Evolutionary conservation across 140 eudicot species (phyloP), one percentile per base, ranked within the genome.

Genomic region (Flaveria floridana): DNA sequence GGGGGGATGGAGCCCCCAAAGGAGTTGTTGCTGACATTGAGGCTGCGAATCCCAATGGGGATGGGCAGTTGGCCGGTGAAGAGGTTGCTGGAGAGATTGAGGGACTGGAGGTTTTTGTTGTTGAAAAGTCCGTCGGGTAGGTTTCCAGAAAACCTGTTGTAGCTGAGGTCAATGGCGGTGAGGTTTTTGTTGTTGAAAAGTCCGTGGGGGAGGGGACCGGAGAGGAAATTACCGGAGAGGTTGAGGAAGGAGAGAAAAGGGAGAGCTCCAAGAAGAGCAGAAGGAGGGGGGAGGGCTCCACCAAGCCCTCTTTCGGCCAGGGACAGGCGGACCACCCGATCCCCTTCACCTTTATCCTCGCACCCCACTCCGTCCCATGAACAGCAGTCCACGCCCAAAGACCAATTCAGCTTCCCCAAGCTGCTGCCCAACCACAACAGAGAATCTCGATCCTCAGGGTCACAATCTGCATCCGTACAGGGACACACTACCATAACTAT

Each of bases 341-440:
- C 70, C 1, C 48, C 47, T 42, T 44, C 50, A 9, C 37, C 37
- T 1, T 14, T 1, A 0, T 37, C 51, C 65, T 71, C 84, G 30
- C 89, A 82, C 15, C 21, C 21, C 9, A 82, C 48, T 21, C 87
- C 87, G 6, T 79, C 85, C 87, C 89, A 85, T 34, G 19, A 48
- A 68, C 89, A 85, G 65, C 85, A 79, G 30, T 81, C 82, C 16
- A 42, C 23, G 37, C 30, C 47, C 19, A 70, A 34, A 0, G 75
- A 51, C 81, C 87, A 83, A 25, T 62, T 68, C 2, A 72, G 51
- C 3, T 2, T 18, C 20, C 65, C 9, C 16, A 70, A 46, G 19
- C 6, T 61, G 16, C 12, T 44, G 70, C 64, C 67, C 7, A 77
- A 68, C 2, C 52, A 25, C 51, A 78, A 10, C 9, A 78, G 78